These are phyloP conservation scores for Paramecium sonneborni DNA, from an alignment of 73 alveolate genomes.

Conservation along the genomic window DNA sequence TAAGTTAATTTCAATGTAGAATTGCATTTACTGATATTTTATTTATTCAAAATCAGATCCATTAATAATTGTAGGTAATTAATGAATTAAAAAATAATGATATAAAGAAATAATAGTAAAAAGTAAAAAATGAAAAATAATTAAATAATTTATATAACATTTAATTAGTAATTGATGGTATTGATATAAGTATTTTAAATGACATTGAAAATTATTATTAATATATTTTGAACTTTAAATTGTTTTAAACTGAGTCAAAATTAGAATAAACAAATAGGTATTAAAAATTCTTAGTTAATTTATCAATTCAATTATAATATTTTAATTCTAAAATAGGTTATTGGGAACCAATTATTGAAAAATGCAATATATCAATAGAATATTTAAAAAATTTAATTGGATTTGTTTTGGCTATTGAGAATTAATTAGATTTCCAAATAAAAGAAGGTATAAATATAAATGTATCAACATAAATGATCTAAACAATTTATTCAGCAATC, in stretches of 20 bases:
- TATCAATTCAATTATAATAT: background rate
- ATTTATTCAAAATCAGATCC: background rate
- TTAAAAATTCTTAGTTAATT: background rate
- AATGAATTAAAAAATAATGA: background rate
- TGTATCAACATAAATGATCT: background rate
- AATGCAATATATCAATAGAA: background rate
- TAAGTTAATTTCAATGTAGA: background rate
- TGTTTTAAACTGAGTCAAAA: background rate
- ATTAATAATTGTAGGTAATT: background rate
- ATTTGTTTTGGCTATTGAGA: background rate
- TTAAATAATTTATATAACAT: background rate
- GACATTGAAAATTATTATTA: background rate
- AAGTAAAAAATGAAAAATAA: background rate
- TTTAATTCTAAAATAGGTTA: background rate
- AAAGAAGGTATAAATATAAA: conserved; percentile 3
- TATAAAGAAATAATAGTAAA: background rate
- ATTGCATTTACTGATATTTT: background rate
- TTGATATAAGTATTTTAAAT: background rate
- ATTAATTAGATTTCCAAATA: background rate
- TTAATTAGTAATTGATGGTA: conserved; percentile 12
- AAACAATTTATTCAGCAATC: background rate
- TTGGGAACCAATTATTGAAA: conserved; percentile 34
- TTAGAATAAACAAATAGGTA: background rate
- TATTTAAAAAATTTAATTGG: background rate
- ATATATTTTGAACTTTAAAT: background rate